These are phyloP conservation scores for Nigrospora oryzae DNA, from an alignment of 2,329 filamentous ascomycete species.

Conservation along the genomic window DNA sequence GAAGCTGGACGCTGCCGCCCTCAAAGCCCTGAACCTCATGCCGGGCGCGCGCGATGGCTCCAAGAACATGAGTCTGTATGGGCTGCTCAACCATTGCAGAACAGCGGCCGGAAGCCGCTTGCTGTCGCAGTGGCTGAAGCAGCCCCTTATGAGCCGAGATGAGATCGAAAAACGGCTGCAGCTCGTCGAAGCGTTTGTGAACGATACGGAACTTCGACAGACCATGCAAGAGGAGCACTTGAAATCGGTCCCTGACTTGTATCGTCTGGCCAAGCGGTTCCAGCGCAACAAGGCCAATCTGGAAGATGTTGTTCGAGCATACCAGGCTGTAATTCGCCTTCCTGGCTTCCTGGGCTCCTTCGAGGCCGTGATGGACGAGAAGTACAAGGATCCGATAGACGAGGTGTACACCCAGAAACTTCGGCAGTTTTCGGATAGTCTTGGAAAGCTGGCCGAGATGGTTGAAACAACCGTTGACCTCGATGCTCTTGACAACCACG, in stretches of 20 bases:
- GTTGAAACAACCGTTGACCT: slow-evolving; percentile 97
- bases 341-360: slow-evolving; percentile 85
- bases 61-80: slow-evolving; percentile 97
- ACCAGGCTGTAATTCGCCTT: slow-evolving; percentile 87
- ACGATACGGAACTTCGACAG: slow-evolving; percentile 86
- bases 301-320: slow-evolving; percentile 91
- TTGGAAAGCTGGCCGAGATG: slow-evolving; percentile 90
- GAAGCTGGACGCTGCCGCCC: slow-evolving; percentile 91
- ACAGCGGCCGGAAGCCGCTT: slow-evolving; percentile 86
- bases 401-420: slow-evolving; percentile 81
- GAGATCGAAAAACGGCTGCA: slow-evolving; percentile 91
- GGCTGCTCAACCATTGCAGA: slow-evolving; percentile 93
- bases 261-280: slow-evolving; percentile 88
- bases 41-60: slow-evolving; percentile 86
- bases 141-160: slow-evolving; percentile 82
- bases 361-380: slow-evolving; percentile 91
- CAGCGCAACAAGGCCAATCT: slow-evolving; percentile 85
- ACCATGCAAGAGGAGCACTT: slow-evolving; percentile 96
- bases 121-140: slow-evolving; percentile 93
- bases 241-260: slow-evolving; percentile 86
- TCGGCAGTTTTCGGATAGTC: slow-evolving; percentile 63
- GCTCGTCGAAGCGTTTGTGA: slow-evolving; percentile 89
- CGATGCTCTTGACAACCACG: slow-evolving; percentile 89
- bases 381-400: slow-evolving; percentile 81
- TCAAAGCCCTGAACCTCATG: slow-evolving; percentile 95